phyloP scores from a whole-genome alignment of 352 stramenopile species.

The Phytopythium aichiense region DNA sequence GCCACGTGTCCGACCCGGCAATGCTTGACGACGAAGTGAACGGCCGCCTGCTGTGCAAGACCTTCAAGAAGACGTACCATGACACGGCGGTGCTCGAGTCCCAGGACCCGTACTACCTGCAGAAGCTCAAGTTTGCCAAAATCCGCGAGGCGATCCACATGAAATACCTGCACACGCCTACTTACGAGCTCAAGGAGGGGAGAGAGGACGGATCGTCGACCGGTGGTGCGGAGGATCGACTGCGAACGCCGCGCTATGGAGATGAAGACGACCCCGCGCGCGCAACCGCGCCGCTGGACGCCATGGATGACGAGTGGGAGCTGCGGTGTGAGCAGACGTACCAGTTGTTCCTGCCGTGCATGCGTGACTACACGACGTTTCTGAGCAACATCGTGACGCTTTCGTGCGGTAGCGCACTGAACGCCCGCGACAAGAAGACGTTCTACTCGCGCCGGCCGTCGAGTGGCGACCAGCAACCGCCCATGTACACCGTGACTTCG shows the following conservation, averaged over 20 bases:
- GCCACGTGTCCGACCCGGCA: slow-evolving; percentile 30
- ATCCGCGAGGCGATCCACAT: slow-evolving; percentile 59
- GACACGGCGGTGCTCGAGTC: slow-evolving; percentile 43
- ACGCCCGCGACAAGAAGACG: slow-evolving; percentile 76
- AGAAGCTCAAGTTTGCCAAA: slow-evolving; percentile 70
- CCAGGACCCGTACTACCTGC: slow-evolving; percentile 66
- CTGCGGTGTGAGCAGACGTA: slow-evolving; percentile 64
- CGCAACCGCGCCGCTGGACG: slow-evolving; percentile 34
- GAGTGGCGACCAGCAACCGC: slow-evolving; percentile 26
- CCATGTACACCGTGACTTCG: slow-evolving; percentile 5
- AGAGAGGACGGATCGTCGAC: slow-evolving; percentile 19
- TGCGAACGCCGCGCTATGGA: background rate
- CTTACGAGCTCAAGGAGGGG: slow-evolving; percentile 56
- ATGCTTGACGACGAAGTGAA: slow-evolving; percentile 51
- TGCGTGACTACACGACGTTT: slow-evolving; percentile 65
- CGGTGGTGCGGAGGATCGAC: slow-evolving; percentile 13
- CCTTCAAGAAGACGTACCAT: slow-evolving; percentile 50
- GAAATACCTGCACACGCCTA: slow-evolving; percentile 65
- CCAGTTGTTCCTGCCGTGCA: slow-evolving; percentile 64
- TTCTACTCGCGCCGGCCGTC: slow-evolving; percentile 69
- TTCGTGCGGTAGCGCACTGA: slow-evolving; percentile 59
- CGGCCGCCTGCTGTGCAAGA: slow-evolving; percentile 60
- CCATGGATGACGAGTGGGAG: slow-evolving; percentile 73
- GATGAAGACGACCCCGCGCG: background rate
- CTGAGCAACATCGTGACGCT: slow-evolving; percentile 64